Base-by-base conservation (phyloP, 345 rosid genomes). In the Eucalyptus pumila region DNA sequence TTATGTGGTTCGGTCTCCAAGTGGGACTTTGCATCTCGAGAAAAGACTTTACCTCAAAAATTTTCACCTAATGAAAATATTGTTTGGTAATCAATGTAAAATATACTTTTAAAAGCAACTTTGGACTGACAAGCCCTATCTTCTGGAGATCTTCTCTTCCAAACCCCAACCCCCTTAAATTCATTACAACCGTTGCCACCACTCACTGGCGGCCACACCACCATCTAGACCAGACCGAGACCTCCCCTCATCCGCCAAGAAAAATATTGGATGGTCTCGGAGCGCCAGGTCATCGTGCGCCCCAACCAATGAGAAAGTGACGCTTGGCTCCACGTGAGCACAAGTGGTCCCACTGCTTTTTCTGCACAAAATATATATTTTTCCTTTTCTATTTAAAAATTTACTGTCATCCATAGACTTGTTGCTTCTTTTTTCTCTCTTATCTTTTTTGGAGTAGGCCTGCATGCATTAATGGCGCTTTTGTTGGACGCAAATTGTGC, bases 201-300 rank as follows among this genome's bases (percentile, higher is more conserved):
- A 12, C 69, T 19, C 56, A 52, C 23, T 2, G 9, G 23, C 3
- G 4, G 24, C 56, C 56, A 52, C 56, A 19, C 56, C 24, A 30
- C 34, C 69, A 62, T 60, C 34, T 4, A 48, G 50, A 48, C 15
- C 15, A 13, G 15, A 48, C 15, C 50, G 0, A 4, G 14, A 62
- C 16, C 34, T 27, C 69, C 32, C 8, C 8, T 48, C 6, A 2
- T 48, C 0, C 1, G 15, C 3, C 15, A 0, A 48, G 15, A 48
- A 48, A 48, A 13, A 48, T 48, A 48, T 13, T 13, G 50, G 50
- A 13, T 48, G 50, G 50, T 48, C 50, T 5, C 6, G 1, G 15
- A 13, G 50, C 15, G 50, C 15, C 6, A 13, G 15, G 15, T 48
- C 50, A 48, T 2, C 2, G 15, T 48, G 2, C 6, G 2, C 50